Conservation (phyloP, 352 stramenopile species). For the Phytophthora fragariae region DNA sequence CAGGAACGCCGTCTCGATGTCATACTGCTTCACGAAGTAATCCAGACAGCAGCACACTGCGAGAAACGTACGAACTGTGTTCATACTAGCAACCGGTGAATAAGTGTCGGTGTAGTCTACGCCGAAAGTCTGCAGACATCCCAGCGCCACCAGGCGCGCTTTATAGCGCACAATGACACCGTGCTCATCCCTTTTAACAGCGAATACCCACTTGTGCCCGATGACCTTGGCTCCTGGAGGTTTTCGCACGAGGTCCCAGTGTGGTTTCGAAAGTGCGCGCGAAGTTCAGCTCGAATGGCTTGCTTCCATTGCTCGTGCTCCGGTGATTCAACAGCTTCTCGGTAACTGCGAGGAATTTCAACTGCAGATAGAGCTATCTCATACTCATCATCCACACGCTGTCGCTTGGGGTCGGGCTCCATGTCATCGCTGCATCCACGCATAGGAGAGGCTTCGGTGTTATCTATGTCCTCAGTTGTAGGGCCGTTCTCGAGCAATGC, state of each 20-base stretch:
- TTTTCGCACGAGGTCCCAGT: constrained; percentile 25
- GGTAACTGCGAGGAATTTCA: constrained; percentile 18
- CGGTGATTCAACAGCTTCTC: constrained; percentile 21
- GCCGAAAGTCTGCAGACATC: constrained; percentile 32
- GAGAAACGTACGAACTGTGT: constrained; percentile 36
- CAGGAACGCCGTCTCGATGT: constrained; percentile 17
- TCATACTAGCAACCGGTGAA: constrained; percentile 34
- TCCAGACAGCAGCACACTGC: background rate
- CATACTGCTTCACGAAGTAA: background rate
- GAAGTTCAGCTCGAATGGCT: constrained; percentile 5
- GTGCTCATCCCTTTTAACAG: constrained; percentile 24
- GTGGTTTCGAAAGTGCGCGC: constrained; percentile 15
- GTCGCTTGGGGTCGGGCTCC: constrained; percentile 9
- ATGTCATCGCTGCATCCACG: background rate
- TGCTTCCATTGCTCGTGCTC: constrained; percentile 19
- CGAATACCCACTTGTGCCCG: constrained; percentile 24
- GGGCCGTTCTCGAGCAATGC: background rate
- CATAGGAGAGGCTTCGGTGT: background rate
- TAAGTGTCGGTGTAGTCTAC: constrained; percentile 40
- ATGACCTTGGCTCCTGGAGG: constrained; percentile 10
- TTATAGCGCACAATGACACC: constrained; percentile 36
- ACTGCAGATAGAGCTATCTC: constrained; percentile 7
- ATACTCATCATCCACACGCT: constrained; percentile 6
- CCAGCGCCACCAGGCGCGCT: constrained; percentile 31
- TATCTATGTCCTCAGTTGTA: background rate